A percentile compares a stretch with the other conserved stretches of the same genome.
Conservation (phyloP, 495 filamentous ascomycete species). For the Penicillium crystallinum region DNA sequence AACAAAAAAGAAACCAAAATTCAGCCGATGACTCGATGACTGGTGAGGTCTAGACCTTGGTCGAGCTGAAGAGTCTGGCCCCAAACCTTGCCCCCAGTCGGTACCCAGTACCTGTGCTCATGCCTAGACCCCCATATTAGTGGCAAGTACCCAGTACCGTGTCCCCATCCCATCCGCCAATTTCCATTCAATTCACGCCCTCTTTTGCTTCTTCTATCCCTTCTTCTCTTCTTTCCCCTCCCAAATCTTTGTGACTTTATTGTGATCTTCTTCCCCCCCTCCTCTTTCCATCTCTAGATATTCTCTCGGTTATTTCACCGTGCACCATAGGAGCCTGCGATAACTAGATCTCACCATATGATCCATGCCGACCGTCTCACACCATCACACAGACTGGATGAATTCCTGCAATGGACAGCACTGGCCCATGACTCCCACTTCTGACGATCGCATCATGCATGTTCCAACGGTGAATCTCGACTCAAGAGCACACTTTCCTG, state of each 20-base stretch:
- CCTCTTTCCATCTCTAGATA: neutral
- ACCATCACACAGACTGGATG: slow-evolving; percentile 27
- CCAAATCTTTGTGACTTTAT: slow-evolving; percentile 4
- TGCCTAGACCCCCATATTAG: slow-evolving; percentile 1
- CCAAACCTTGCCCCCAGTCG: slow-evolving; percentile 2
- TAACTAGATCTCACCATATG: neutral
- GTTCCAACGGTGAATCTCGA: slow-evolving; percentile 20
- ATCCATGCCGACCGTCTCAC: slow-evolving; percentile 14
- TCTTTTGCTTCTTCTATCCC: slow-evolving; percentile 10
- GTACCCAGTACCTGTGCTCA: slow-evolving; percentile 14
- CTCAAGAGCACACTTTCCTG: slow-evolving; percentile 11
- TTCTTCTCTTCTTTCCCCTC: slow-evolving; percentile 2
- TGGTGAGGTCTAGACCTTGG: slow-evolving; percentile 21
- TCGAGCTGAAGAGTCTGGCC: slow-evolving; percentile 14
- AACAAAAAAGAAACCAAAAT: neutral
- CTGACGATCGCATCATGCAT: slow-evolving; percentile 30
- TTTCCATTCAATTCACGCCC: slow-evolving; percentile 13
- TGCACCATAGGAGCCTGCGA: too few species aligned
- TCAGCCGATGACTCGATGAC: slow-evolving; percentile 17
- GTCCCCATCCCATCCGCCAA: slow-evolving; percentile 9
- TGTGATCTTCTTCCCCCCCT: slow-evolving; percentile 3
- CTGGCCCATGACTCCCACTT: slow-evolving; percentile 23
- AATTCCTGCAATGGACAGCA: slow-evolving; percentile 35
- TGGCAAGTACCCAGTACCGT: slow-evolving; percentile 17
- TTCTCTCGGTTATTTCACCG: too few species aligned